Base-by-base conservation (phyloP, 208 protist genomes). In the Trypanosoma cruzi region DNA sequence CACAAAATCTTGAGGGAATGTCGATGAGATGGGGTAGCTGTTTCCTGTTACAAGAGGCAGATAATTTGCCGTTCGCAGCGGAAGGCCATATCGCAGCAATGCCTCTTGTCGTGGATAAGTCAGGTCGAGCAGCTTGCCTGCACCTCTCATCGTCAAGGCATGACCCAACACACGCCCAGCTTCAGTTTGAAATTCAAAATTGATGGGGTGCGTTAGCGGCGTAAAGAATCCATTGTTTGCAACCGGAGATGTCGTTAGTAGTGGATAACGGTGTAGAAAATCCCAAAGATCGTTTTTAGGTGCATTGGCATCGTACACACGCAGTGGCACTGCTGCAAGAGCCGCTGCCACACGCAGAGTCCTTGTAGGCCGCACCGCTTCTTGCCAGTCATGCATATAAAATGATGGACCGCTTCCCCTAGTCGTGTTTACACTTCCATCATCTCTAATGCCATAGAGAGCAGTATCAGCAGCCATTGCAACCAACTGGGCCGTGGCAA, bases 81-180 rank as follows among this genome's bases (percentile, higher is more conserved):
- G 88, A 14, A 91, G 44, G 4, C 69, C 85, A 66, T 96, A 93
- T n/a, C 90, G 87, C 80, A 92, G 73, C 59, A 92, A 71, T 14
- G 87, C 90, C 74, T 95, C 87, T 6, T 73, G 77, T 24, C 80
- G 37, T 4, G 85, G 77, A 66, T 92, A 95, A 11, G 80, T 74
- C 5, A 72, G 42, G 48, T 73, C 70, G 0, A 69, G 73, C 48
- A 95, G 73, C 46, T 57, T 53, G 29, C 81, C 88, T 0, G 80
- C 86, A 20, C 90, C 90, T 24, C 90, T 85, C 31, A 96, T 60
- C 18, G 77, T 85, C 20, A 90, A 75, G 14, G 82, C 77, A 63
- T 93, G 87, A 29, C 90, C 87, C 46, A 96, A 48, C 24, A 96
- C 84, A 54, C 84, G 75, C 3, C 87, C 87, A 4, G 78, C 60